These are phyloP conservation scores for Stipa capillata DNA, from an alignment of 176 grass and related monocot species.

Conservation along the genomic window DNA sequence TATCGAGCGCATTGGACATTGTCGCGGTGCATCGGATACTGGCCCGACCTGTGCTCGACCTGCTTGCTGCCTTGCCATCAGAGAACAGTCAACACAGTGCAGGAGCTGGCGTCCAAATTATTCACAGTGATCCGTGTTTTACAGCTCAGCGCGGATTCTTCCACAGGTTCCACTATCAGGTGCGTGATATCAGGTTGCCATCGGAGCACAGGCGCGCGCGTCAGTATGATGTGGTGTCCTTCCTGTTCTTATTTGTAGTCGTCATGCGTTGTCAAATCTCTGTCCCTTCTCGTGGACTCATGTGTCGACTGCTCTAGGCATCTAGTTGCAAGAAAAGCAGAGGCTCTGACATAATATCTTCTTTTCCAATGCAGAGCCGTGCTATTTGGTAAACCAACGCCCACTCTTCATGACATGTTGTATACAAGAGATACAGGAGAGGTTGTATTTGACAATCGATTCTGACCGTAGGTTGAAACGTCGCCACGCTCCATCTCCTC, in stretches of 20 bases:
- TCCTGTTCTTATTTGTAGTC: neutral
- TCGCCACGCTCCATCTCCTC: too few species aligned
- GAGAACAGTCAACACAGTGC: slow-evolving; percentile 16
- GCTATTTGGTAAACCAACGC: neutral
- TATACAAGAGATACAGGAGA: neutral
- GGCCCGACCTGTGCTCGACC: neutral
- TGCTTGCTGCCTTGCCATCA: neutral
- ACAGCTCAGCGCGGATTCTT: slow-evolving; percentile 32
- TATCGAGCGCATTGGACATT: slow-evolving; percentile 6
- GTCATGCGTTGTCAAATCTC: slow-evolving; percentile 6
- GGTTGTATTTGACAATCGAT: too few species aligned
- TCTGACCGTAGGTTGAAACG: too few species aligned
- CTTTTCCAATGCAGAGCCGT: too few species aligned
- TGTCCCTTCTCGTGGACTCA: neutral
- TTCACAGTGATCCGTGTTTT: slow-evolving; percentile 14
- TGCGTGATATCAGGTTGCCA: neutral
- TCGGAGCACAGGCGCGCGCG: neutral
- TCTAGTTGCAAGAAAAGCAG: neutral
- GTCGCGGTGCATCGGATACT: neutral
- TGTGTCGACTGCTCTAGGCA: neutral
- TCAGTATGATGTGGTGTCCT: slow-evolving; percentile 4
- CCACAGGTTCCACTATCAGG: neutral
- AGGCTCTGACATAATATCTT: neutral
- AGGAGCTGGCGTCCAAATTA: neutral
- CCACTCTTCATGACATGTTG: neutral